phyloP scores from a whole-genome alignment of 352 stramenopile genomes.

The Thraustochytrium striatum region DNA sequence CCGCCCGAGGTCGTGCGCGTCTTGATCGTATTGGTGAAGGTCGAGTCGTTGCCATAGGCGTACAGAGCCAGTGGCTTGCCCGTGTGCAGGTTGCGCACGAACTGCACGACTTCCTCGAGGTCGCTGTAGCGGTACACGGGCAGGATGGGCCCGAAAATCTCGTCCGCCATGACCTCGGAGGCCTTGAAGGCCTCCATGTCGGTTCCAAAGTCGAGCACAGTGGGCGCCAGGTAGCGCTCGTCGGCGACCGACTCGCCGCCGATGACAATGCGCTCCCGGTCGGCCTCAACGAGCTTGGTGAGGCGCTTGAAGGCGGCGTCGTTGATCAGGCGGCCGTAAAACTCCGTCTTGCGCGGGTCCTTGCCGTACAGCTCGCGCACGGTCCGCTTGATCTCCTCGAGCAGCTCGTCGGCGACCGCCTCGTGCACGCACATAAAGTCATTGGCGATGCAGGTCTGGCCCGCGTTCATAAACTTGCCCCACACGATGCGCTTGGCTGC shows the following conservation, averaged over 20 bases:
- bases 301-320: conserved; percentile 22
- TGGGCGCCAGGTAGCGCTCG: conserved; percentile 74
- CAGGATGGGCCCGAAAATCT: conserved; percentile 92
- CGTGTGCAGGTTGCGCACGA: conserved; percentile 54
- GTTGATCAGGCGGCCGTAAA: conserved; percentile 61
- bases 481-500: conserved; percentile 72
- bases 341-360: conserved; percentile 61
- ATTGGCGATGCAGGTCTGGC: conserved; percentile 86
- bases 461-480: conserved; percentile 77
- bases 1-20: conserved; percentile 60
- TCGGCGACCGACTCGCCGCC: conserved; percentile 65
- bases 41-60: conserved; percentile 62
- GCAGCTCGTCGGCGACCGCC: conserved; percentile 55
- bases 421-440: conserved; percentile 85
- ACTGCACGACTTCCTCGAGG: conserved; percentile 61
- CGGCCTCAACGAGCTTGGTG: conserved; percentile 59
- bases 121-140: conserved; percentile 68
- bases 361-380: conserved; percentile 62
- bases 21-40: conserved; percentile 37
- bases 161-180: conserved; percentile 70
- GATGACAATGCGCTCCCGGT: conserved; percentile 62
- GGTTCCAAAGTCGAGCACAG: conserved; percentile 64
- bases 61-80: conserved; percentile 79
- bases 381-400: conserved; percentile 57
- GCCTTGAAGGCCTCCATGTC: conserved; percentile 30